These are phyloP conservation scores for Saccharomycopsis sp. DNA, from an alignment of 805 yeast genomes.

Conservation along the genomic window DNA sequence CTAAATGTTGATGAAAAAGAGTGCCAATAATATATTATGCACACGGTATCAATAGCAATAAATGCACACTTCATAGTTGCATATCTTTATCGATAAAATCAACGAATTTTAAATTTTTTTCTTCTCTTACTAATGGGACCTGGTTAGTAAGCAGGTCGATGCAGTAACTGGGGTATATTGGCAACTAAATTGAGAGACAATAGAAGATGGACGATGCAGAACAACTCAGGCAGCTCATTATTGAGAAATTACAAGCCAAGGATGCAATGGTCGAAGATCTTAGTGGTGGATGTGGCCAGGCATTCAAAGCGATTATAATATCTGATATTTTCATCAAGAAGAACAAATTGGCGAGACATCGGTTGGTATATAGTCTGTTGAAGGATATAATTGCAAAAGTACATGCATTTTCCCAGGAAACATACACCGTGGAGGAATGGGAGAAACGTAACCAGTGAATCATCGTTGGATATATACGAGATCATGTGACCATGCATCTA, in stretches of 20 bases:
- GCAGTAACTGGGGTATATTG: too few species aligned
- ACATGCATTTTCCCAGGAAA: constrained; percentile 94
- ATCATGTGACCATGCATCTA: not conserved
- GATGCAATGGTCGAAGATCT: constrained; percentile 34
- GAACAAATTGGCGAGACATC: constrained; percentile 78
- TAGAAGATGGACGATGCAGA: constrained; percentile 16
- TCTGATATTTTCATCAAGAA: constrained; percentile 65
- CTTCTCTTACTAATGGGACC: too few species aligned
- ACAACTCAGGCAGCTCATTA: constrained; percentile 13
- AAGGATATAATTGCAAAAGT: constrained; percentile 80
- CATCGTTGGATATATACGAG: not conserved
- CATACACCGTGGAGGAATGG: constrained; percentile 89
- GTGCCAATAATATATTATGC: not conserved
- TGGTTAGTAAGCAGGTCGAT: too few species aligned
- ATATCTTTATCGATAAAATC: not conserved
- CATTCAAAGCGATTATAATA: constrained; percentile 89
- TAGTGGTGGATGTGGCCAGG: constrained; percentile 96
- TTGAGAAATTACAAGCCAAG: constrained; percentile 17
- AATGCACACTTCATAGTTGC: not conserved
- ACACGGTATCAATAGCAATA: not conserved
- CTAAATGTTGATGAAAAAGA: not conserved
- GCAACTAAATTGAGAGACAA: not conserved
- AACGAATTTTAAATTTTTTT: not conserved
- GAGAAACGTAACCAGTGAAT: constrained; percentile 26
- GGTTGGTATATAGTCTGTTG: constrained; percentile 73